A percentile compares a stretch with the other conserved stretches of the same genome.
Conservation (phyloP, 352 stramenopile species). For the Aphanomyces astaci region DNA sequence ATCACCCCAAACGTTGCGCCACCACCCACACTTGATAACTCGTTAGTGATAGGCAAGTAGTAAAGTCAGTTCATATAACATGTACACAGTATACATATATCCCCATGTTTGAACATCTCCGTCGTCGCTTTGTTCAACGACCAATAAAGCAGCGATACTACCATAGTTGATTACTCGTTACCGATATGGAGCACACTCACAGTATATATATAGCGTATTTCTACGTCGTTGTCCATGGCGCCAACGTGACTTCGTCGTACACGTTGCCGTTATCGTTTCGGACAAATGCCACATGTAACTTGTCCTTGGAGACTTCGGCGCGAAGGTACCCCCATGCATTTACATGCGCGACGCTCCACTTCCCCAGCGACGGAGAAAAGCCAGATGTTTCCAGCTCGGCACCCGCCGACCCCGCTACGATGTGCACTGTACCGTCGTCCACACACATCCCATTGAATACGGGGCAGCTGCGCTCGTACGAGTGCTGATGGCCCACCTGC, state of each 20-base stretch:
- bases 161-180: not conserved
- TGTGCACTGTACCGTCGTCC: constrained; percentile 67
- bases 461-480: constrained; percentile 85
- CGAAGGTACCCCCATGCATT: constrained; percentile 75
- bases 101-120: no score
- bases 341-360: constrained; percentile 73
- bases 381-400: constrained; percentile 53
- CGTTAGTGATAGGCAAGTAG: no score
- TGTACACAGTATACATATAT: no score
- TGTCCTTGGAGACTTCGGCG: constrained; percentile 23
- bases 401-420: constrained; percentile 79
- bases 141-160: no score
- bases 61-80: no score
- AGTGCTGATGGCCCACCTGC: constrained; percentile 89
- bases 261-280: constrained; percentile 60
- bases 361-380: constrained; percentile 56
- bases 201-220: no score
- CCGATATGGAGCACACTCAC: not conserved
- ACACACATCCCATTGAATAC: constrained; percentile 67
- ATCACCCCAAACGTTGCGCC: no score
- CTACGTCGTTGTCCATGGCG: constrained; percentile 32
- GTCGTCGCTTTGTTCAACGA: no score
- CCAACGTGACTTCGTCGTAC: constrained; percentile 52
- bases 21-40: no score
- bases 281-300: constrained; percentile 56